These are phyloP conservation scores for Quercus glauca DNA, from an alignment of 306 rosid species.

Conservation along the genomic window DNA sequence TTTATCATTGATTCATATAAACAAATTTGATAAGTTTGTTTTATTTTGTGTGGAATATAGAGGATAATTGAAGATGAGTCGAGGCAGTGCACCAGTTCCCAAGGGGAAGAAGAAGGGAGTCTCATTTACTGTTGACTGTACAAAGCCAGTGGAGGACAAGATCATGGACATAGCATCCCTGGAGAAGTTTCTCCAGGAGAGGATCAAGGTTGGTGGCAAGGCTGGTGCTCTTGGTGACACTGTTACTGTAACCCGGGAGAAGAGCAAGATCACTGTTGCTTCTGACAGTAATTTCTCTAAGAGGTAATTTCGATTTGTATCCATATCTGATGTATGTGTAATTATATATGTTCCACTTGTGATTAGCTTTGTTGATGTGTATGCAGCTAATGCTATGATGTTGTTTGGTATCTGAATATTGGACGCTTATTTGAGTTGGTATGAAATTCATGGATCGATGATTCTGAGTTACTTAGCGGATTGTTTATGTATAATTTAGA, in stretches of 20 bases:
- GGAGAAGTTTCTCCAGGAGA: constrained; percentile 56
- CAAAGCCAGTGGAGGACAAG: constrained; percentile 59
- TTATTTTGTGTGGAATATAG: constrained; percentile 1
- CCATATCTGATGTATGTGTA: neutral
- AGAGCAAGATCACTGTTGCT: constrained; percentile 71
- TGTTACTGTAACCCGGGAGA: constrained; percentile 65
- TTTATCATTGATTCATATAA: neutral
- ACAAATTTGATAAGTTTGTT: neutral
- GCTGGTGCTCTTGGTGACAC: constrained; percentile 84
- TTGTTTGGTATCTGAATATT: neutral
- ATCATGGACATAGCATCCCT: constrained; percentile 60
- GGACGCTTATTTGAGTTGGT: neutral
- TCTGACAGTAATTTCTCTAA: constrained; percentile 75
- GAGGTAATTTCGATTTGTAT: constrained; percentile 38
- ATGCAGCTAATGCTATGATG: neutral
- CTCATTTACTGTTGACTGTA: constrained; percentile 47
- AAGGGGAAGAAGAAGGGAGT: constrained; percentile 58
- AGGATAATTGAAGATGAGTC: constrained; percentile 39
- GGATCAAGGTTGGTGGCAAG: constrained; percentile 65
- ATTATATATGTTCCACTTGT: no score
- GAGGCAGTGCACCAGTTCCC: constrained; percentile 35
- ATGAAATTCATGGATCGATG: no score
- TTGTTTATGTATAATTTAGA: neutral
- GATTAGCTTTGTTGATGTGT: neutral
- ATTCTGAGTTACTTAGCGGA: no score